Evolutionary conservation across 352 stramenopile genomes (phyloP), one percentile per base, ranked within the genome.

Genomic region (Globisporangium solare): DNA sequence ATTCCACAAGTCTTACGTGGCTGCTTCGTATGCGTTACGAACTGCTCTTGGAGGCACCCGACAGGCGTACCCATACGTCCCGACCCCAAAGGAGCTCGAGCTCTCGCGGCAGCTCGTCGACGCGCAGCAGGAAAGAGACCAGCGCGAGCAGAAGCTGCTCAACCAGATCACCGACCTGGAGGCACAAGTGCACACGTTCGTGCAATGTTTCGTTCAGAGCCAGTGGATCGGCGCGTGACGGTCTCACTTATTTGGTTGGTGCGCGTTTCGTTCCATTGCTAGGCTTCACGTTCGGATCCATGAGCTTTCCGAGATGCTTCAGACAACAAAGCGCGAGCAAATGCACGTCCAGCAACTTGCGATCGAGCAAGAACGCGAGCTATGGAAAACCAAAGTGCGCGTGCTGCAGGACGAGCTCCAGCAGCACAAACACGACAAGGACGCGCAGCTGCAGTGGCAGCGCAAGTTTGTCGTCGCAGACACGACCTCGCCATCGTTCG

Each of bases 51-150:
- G 39, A n/a, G 13, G 39, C 4, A 15, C 17, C 17, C 13, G 12
- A 10, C 53, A 92, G 81, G 72, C 79, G 49, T 92, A 92, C 39
- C 78, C 82, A 17, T 62, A 74, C 7, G 79, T 92, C 4, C 79
- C 82, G 37, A 92, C 82, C 18, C 79, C 79, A 10, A 86, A 92
- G 31, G 82, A 89, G 54, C 62, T 88, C 20, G 79, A 86, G 51
- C 65, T 92, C 2, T 88, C 79, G 22, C 72, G 76, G 1, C 76
- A 89, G 43, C 68, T 92, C 6, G 64, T 89, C 6, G 69, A 71
- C 2, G 56, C 89, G 27, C 79, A 89, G 56, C 74, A 88, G 54
- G 79, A 89, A 32, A 84, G 86, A 63, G 71, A 89, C 54, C 66
- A 68, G 31, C 66, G 82, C 18, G 82, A 89, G 67, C 63, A 65